Base-by-base conservation (phyloP, 768 basidiomycete species). In the Lanmaoa rubissima region DNA sequence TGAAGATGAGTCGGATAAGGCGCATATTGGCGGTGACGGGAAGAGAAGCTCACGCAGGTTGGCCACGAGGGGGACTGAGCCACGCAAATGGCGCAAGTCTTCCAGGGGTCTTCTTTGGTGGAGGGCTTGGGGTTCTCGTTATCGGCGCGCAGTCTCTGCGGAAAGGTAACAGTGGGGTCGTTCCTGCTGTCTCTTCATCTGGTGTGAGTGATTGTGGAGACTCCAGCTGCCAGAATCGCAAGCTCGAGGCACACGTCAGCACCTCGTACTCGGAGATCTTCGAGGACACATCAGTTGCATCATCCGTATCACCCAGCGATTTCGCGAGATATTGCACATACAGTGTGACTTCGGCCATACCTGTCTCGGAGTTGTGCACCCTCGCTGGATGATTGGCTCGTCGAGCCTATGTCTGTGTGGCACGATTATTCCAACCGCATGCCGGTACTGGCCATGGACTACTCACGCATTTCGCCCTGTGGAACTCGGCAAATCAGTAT, bases 191-290 rank as follows among this genome's bases (percentile, higher is more conserved):
- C 40, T 53, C 52, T 3, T 19, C n/a, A 1, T 12, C 26, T 1
- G 53, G 36, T 12, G 36, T 17, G n/a, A n/a, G 16, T 2, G 55
- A 13, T 4, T 40, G 44, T 19, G 55, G 35, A 17, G 47, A 0
- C 16, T 50, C 51, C 0, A 68, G 19, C 6, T 44, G 42, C n/a
- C n/a, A n/a, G 45, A 68, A 67, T 34, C 60, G 62, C 53, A 69
- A 21, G 32, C 28, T 61, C 39, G 61, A 56, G 38, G 53, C 55
- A 10, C 58, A 69, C 11, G 58, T 52, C n/a, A 68, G 46, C 4
- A 69, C 67, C 26, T 68, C 66, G 47, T 68, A 66, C 31, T 64
- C 61, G 13, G 50, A 61, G 3, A 60, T 38, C 66, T 67, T 51
- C 14, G 36, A 39, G 2, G n/a, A 11, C 17, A 35, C 2, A 19